Evolutionary conservation across 495 filamentous ascomycete genomes (phyloP), one percentile per base, ranked within the genome.

Genomic region (Darksidea phi): DNA sequence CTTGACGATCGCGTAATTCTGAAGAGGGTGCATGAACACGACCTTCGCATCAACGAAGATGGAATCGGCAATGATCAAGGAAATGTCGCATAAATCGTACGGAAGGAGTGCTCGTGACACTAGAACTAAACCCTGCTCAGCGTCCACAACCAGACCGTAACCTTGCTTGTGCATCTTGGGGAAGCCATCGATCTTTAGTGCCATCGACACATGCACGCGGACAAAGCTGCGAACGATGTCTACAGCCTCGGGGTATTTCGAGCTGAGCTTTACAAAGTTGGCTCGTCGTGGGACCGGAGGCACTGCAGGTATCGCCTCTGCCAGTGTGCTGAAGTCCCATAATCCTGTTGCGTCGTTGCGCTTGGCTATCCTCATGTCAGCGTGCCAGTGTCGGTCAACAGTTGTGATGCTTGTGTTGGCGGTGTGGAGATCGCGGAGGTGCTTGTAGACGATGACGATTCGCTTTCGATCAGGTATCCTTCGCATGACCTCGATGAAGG

Each of bases 151-250:
- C 34, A 99, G 76, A 1, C 94, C 94, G 79, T 94, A 95, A 13
- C 94, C 94, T 71, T 90, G 92, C 78, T 96, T 96, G 41, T 89
- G 81, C 41, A 91, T 85, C 69, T 90, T 87, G 1, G 94, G 95
- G 69, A 95, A 99, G 36, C 94, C 94, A 71, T 99, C 95, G 2
- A 99, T 80, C 76, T 97, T 97, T 58, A 97, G 73, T 1, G 94
- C 94, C 87, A 97, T 91, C 18, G 85, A 86, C 63, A 91, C 96
- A 17, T 86, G 85, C 26, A 99, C 86, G 8, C 93, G 86, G 34
- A 99, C 94, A 69, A 99, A 99, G 72, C 91, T 95, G 59, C 90
- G 84, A 43, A 99, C 87, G 61, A 97, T 82, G 68, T 96, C 92
- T 8, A 91, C 91, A 5, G 92, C 90, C 42, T 90, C 89, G 20